Conservation (phyloP, 2,329 filamentous ascomycete genomes). For the Fusarium nisikadoi region DNA sequence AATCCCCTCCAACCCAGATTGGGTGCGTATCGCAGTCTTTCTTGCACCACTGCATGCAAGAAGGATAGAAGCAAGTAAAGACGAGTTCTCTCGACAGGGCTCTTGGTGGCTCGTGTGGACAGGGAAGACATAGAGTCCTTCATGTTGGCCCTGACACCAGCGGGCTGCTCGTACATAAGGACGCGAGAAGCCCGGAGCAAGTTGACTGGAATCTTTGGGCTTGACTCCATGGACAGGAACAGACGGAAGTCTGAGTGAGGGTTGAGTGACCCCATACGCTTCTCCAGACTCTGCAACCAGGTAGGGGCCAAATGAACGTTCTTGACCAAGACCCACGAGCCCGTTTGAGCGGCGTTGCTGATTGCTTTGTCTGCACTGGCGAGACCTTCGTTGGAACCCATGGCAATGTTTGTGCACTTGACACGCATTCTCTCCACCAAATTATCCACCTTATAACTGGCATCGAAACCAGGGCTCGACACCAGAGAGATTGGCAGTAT, state of each 20-base stretch:
- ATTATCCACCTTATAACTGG: slow-evolving; percentile 98
- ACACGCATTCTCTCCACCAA: slow-evolving; percentile 86
- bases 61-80: slow-evolving; percentile 93
- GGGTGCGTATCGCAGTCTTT: slow-evolving; percentile 92
- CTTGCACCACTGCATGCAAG: slow-evolving; percentile 94
- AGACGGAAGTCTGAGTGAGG: slow-evolving; percentile 92
- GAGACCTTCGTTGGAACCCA: slow-evolving; percentile 96
- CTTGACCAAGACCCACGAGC: slow-evolving; percentile 97
- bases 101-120: slow-evolving; percentile 78
- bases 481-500: slow-evolving; percentile 89
- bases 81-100: slow-evolving; percentile 89
- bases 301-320: slow-evolving; percentile 96
- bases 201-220: slow-evolving; percentile 96
- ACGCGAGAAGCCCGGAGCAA: slow-evolving; percentile 91
- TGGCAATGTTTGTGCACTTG: slow-evolving; percentile 95
- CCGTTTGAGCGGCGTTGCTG: slow-evolving; percentile 87
- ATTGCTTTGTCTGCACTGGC: slow-evolving; percentile 96
- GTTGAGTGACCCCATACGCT: slow-evolving; percentile 94
- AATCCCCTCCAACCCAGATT: slow-evolving; percentile 97
- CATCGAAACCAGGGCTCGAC: slow-evolving; percentile 96
- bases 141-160: slow-evolving; percentile 97
- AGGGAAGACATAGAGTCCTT: slow-evolving; percentile 93
- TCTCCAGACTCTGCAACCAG: slow-evolving; percentile 97
- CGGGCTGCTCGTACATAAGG: slow-evolving; percentile 97
- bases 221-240: slow-evolving; percentile 98